Evolutionary conservation across 495 filamentous ascomycete genomes (phyloP), one percentile per base, ranked within the genome.

Genomic region (Trichoderma virens): DNA sequence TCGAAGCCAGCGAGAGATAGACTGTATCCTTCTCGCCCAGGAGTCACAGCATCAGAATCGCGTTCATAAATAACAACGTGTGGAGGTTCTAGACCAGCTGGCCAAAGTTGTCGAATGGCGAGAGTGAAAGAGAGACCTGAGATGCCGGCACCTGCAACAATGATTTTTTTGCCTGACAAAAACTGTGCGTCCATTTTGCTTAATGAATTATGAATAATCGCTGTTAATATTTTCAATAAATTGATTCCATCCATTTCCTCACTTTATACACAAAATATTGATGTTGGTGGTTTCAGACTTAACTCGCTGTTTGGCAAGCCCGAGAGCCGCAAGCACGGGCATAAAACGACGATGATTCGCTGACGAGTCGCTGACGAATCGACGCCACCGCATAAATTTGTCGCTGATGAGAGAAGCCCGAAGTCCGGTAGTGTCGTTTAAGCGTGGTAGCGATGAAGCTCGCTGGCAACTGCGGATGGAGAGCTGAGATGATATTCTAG

Each of bases 101-200:
- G 59, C 71, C 71, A 75, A 2, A 68, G 67, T 60, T 73, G 71
- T 59, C 64, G 67, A 23, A 78, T 65, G 23, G 75, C 64, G 45
- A 71, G 64, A 41, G 67, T 69, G 62, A 77, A 77, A 7, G 73
- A 43, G 59, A 73, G 70, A 23, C 76, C 73, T 18, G 72, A 67
- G 23, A 77, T 71, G 2, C 75, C 76, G 39, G 68, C 75, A 43
- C 75, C 76, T 16, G 73, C 70, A 23, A 77, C 67, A 20, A 76
- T 65, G 38, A 78, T 73, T 30, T 67, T 70, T 66, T 76, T 77
- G 8, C 71, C 72, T 51, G 71, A 66, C 31, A 75, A 68, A 41
- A 71, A 74, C 63, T 70, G 68, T 18, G 43, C 18, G 3, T 20
- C 18, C 43, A 47, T 47, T 23, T 20, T 20, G 0, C 0, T 23